Evolutionary conservation across 768 basidiomycete species (phyloP).

Genomic region (Auricularia sp.): DNA sequence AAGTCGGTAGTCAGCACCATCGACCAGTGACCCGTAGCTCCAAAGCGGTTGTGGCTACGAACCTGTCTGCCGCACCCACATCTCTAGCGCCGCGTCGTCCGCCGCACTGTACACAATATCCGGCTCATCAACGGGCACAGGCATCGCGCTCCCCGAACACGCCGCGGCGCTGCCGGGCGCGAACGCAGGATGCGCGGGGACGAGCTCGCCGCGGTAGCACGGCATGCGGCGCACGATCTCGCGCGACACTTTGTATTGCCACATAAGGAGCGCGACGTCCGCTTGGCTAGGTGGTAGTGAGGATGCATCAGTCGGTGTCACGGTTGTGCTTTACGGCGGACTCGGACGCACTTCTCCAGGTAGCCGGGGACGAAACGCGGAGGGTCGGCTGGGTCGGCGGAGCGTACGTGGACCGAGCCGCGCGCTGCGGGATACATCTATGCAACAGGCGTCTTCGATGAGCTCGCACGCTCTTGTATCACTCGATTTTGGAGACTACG

Average conservation of each 20-base stretch:
- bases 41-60: not conserved
- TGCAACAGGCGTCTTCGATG: too few species aligned
- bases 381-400: too few species aligned
- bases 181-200: conserved; percentile 23
- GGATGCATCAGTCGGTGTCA: too few species aligned
- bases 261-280: conserved; percentile 31
- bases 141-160: conserved; percentile 12
- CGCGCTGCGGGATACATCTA: too few species aligned
- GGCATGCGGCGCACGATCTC: conserved; percentile 49
- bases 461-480: too few species aligned
- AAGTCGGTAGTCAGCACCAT: too few species aligned
- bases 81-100: conserved; percentile 27
- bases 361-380: not conserved
- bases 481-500: too few species aligned
- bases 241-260: conserved; percentile 45
- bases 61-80: conserved; percentile 17
- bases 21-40: not conserved
- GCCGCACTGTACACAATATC: conserved; percentile 24
- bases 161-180: conserved; percentile 19
- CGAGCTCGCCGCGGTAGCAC: conserved; percentile 25
- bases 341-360: not conserved
- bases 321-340: too few species aligned
- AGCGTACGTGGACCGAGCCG: too few species aligned
- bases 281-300: not conserved
- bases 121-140: conserved; percentile 19